Evolutionary conservation across 83 land plant genomes (phyloP).

Genomic region (Larix sibirica): DNA sequence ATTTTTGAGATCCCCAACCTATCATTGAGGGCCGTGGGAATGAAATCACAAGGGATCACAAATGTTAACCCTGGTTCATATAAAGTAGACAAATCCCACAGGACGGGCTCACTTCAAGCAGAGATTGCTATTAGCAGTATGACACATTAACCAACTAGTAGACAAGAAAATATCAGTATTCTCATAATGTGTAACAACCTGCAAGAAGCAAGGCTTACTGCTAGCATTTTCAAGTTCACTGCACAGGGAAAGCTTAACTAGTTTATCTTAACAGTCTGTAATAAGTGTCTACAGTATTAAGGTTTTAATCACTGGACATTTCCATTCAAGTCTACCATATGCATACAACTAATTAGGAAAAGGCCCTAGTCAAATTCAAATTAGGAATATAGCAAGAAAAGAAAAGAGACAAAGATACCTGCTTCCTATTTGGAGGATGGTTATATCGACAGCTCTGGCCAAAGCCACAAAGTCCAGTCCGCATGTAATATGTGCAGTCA

Average conservation of each 20-base stretch:
- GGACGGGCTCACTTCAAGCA: neutral
- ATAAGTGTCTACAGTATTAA: neutral
- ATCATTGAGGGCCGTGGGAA: neutral
- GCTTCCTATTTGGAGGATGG: constrained; percentile 71
- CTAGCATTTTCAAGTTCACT: no score
- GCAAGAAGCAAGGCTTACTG: no score
- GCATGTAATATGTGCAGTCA: constrained; percentile 77
- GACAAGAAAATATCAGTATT: no score
- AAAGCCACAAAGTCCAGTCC: constrained; percentile 77
- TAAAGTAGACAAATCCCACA: neutral
- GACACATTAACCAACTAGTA: no score
- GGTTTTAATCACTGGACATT: neutral
- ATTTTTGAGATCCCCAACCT: neutral
- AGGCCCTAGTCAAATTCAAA: neutral
- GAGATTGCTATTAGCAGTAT: no score
- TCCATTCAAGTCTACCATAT: neutral
- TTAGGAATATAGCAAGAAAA: neutral
- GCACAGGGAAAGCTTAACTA: neutral
- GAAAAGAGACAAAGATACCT: constrained; percentile 15
- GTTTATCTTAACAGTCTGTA: neutral
- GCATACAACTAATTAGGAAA: neutral
- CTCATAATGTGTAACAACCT: no score
- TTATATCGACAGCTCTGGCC: constrained; percentile 74
- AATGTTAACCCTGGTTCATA: neutral
- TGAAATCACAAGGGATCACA: neutral